Evolutionary conservation across 2,329 filamentous ascomycete species (phyloP).

Genomic region (Hypoxylon sp.): DNA sequence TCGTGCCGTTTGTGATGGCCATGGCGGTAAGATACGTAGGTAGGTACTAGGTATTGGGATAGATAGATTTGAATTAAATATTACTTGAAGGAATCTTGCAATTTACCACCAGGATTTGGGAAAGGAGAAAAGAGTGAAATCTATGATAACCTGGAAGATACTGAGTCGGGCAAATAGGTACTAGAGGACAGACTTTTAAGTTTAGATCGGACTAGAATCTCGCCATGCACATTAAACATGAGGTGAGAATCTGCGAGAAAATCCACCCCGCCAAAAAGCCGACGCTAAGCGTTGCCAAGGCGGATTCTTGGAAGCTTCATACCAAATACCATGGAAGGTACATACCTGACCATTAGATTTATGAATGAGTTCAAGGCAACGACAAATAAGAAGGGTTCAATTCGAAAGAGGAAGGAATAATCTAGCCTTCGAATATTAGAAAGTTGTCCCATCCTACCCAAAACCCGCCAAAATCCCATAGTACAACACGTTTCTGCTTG

Average conservation of each 20-base stretch:
- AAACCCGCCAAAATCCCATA: too few relatives aligned
- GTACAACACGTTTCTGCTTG: too few relatives aligned
- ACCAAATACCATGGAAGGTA: too few relatives aligned
- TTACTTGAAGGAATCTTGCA: conserved; percentile 8
- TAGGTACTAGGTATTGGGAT: background rate
- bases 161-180: background rate
- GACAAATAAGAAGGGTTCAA: too few relatives aligned
- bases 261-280: conserved; percentile 39
- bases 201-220: conserved; percentile 34
- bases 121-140: background rate
- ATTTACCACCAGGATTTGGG: background rate
- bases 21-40: conserved; percentile 26
- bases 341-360: too few relatives aligned
- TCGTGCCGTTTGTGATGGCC: conserved; percentile 26
- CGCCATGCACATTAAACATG: conserved; percentile 33
- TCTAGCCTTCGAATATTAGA: too few relatives aligned
- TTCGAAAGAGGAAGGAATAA: too few relatives aligned
- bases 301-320: background rate
- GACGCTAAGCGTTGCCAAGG: conserved; percentile 41
- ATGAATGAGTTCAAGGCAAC: too few relatives aligned
- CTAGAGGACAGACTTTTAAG: conserved; percentile 24
- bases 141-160: background rate
- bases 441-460: too few relatives aligned
- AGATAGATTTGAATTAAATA: conserved; percentile 9
- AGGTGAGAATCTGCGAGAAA: conserved; percentile 31